Evolutionary conservation across 1,139 yeast genomes (phyloP).

Genomic region (Sugiyamaella castrensis): DNA sequence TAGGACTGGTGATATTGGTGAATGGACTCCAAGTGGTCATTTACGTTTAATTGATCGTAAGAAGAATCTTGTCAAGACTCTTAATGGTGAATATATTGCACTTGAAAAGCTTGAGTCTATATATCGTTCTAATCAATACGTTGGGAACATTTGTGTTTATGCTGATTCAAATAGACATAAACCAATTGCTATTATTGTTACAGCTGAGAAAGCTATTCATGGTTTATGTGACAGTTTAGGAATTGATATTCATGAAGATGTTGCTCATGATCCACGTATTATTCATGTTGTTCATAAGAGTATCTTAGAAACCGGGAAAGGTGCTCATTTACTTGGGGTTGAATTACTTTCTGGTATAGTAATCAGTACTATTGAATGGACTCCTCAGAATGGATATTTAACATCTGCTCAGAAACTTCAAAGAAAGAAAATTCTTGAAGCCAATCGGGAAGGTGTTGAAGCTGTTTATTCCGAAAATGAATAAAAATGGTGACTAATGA

Average conservation of each 20-base stretch:
- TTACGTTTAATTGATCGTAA: slow-evolving; percentile 86
- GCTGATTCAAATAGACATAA: slow-evolving; percentile 85
- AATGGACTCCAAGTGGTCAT: slow-evolving; percentile 81
- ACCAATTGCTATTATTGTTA: slow-evolving; percentile 89
- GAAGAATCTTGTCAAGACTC: slow-evolving; percentile 93
- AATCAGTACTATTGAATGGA: slow-evolving; percentile 89
- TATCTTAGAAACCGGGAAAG: slow-evolving; percentile 69
- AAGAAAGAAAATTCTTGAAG: slow-evolving; percentile 81
- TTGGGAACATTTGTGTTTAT: slow-evolving; percentile 82
- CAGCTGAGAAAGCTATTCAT: slow-evolving; percentile 66
- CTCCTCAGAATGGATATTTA: slow-evolving; percentile 91
- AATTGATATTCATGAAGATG: slow-evolving; percentile 50
- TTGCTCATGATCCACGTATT: slow-evolving; percentile 59
- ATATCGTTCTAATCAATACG: slow-evolving; percentile 79
- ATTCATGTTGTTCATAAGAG: slow-evolving; percentile 53
- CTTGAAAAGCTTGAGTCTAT: slow-evolving; percentile 80
- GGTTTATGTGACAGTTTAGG: slow-evolving; percentile 56
- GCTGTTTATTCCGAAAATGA: slow-evolving; percentile 5
- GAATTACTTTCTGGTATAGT: slow-evolving; percentile 81
- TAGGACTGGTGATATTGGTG: slow-evolving; percentile 95
- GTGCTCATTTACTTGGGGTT: slow-evolving; percentile 79
- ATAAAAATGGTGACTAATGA: too few species aligned
- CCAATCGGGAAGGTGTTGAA: slow-evolving; percentile 32
- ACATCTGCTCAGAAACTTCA: slow-evolving; percentile 96
- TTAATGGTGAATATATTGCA: slow-evolving; percentile 97